Evolutionary conservation across 2,329 filamentous ascomycete species (phyloP).

Genomic region (Colletotrichum sp.): DNA sequence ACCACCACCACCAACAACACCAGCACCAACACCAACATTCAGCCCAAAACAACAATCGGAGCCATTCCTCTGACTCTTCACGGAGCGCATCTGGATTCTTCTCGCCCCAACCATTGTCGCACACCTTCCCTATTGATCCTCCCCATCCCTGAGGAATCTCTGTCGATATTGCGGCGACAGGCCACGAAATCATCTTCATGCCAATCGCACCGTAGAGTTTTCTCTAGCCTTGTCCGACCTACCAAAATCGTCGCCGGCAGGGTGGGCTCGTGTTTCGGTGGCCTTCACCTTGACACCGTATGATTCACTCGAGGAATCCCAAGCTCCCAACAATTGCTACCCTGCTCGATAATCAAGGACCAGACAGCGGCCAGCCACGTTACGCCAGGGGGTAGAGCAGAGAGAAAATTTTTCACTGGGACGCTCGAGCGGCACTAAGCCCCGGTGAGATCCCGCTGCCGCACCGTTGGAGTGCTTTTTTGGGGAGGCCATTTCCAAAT

Average conservation of each 20-base stretch:
- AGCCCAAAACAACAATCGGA: neutral
- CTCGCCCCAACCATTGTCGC: neutral
- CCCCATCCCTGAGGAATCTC: neutral
- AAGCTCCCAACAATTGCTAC: conserved; percentile 13
- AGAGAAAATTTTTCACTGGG: conserved; percentile 12
- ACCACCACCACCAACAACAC: neutral
- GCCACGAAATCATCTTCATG: conserved; percentile 2
- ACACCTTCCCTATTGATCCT: neutral
- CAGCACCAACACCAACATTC: neutral
- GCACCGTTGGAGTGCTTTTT: conserved; percentile 2
- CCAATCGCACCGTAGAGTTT: neutral
- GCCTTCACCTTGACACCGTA: conserved; percentile 14
- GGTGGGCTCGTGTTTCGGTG: conserved; percentile 9
- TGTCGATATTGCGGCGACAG: neutral
- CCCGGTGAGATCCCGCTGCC: neutral
- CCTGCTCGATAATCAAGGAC: conserved; percentile 6
- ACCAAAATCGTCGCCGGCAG: neutral
- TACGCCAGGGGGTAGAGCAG: conserved; percentile 2
- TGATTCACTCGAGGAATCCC: conserved; percentile 16
- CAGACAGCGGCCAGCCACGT: conserved; percentile 14
- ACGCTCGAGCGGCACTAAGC: conserved; percentile 9
- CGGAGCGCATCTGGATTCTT: neutral
- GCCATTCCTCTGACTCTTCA: neutral
- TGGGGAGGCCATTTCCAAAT: conserved; percentile 9
- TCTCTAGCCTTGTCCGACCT: neutral